phyloP scores from a whole-genome alignment of 2,329 filamentous ascomycete genomes.

The Coleophoma crateriformis region DNA sequence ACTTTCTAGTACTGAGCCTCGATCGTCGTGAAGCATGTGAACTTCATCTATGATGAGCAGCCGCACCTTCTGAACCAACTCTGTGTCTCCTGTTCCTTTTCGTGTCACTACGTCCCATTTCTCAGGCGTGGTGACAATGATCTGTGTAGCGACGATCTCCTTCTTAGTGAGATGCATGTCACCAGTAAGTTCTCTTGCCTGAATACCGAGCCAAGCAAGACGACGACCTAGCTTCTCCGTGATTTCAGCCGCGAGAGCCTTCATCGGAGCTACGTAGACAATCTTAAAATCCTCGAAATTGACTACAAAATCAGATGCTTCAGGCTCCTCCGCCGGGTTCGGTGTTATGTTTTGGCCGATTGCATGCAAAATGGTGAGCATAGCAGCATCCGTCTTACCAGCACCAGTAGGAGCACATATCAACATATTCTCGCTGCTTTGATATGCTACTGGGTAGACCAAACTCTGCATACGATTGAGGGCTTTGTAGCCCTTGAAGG shows the following conservation, averaged over 20 bases:
- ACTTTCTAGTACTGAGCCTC: conserved; percentile 92
- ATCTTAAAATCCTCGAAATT: conserved; percentile 90
- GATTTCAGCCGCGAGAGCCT: conserved; percentile 92
- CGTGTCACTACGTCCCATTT: conserved; percentile 99
- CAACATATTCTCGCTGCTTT: conserved; percentile 96
- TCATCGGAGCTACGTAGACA: conserved; percentile 98
- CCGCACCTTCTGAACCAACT: conserved; percentile 94
- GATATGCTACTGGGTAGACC: conserved; percentile 91
- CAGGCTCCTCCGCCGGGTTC: conserved; percentile 68
- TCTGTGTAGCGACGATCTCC: conserved; percentile 92
- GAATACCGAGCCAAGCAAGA: conserved; percentile 87
- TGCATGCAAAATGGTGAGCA: conserved; percentile 90
- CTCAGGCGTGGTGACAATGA: conserved; percentile 97
- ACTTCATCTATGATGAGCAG: conserved; percentile 98
- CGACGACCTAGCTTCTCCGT: conserved; percentile 91
- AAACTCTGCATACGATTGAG: conserved; percentile 98
- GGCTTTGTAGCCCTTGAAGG: conserved; percentile 88
- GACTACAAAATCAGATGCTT: conserved; percentile 76
- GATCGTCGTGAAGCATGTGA: conserved; percentile 98
- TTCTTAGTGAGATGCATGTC: conserved; percentile 98
- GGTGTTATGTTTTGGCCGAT: conserved; percentile 81
- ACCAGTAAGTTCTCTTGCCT: conserved; percentile 89
- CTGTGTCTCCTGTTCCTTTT: conserved; percentile 95
- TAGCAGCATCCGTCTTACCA: conserved; percentile 97
- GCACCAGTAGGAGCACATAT: conserved; percentile 97